Base-by-base conservation (phyloP, 2,329 filamentous ascomycete genomes). In the Dactylonectria macrodidyma region DNA sequence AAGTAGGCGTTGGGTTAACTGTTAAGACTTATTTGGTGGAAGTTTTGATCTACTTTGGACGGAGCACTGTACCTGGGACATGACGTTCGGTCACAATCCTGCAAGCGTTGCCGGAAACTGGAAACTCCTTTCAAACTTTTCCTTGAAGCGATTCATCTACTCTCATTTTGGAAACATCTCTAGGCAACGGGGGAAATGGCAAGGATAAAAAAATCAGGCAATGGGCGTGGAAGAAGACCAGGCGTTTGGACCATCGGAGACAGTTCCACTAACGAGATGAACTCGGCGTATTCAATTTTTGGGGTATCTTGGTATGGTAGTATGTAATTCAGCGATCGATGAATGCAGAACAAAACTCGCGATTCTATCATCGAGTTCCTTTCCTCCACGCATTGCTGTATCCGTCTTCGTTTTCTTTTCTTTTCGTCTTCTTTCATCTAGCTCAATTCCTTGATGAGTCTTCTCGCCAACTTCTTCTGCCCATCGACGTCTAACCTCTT, bases 391-490 rank as follows among this genome's bases (percentile, higher is more conserved):
- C 56, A 48, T 48, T 62, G 47, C 16, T n/a, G 30, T 59, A 46
- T 50, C 36, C 60, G 16, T 33, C n/a, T 46, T 19, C 19, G 19
- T 19, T 19, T 34, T n/a, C 41, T 44, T 50, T 44, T n/a, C 6
- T 3, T 50, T 36, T 38, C 10, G 26, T 38, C 10, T 56, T 56
- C 22, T 36, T 19, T 62, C 24, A 11, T 65, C 84, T 80, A 88
- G 71, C 82, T 85, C 77, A 87, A 77, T 65, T 88, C 87, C 81
- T 87, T 92, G 78, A 93, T 81, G 71, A 92, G 80, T 79, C 86
- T 90, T 77, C 87, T 90, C 16, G 93, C 92, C 66, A 93, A 78
- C 78, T 91, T 93, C 82, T 86, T 90, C 83, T 95, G 93, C 68
- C 87, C 88, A 56, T 92, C 90, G 36, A 90, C 83, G 3, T 84